Conservation (phyloP, 352 stramenopile genomes). For the Pythium angustatum region DNA sequence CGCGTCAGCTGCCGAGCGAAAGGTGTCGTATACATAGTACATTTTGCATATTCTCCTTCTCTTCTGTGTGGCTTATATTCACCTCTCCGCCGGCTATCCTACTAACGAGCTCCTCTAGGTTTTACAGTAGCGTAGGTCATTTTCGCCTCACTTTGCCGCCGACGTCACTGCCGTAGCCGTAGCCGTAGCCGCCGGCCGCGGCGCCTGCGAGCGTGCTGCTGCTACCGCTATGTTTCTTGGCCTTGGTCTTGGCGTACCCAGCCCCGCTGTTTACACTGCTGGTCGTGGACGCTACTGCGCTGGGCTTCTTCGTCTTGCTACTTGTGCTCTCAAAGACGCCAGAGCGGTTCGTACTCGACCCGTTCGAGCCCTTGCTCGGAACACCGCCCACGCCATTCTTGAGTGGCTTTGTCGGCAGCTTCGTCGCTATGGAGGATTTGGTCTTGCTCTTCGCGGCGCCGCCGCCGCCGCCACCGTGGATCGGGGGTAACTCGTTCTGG, state of each 20-base stretch:
- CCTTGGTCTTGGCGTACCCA: slow-evolving; percentile 13
- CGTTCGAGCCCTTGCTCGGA: slow-evolving; percentile 8
- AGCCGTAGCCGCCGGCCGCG: slow-evolving; percentile 16
- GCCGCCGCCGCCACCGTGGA: slow-evolving; percentile 37
- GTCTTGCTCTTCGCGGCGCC: slow-evolving; percentile 27
- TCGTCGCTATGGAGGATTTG: background rate
- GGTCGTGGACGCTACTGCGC: background rate
- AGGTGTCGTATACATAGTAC: slow-evolving; percentile 14
- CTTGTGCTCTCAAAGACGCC: slow-evolving; percentile 15
- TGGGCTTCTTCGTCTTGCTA: slow-evolving; percentile 12
- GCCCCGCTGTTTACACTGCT: background rate
- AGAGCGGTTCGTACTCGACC: slow-evolving; percentile 26
- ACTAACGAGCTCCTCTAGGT: background rate
- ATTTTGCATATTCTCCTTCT: slow-evolving; percentile 4
- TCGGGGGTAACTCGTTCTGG: slow-evolving; percentile 52
- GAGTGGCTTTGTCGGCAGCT: slow-evolving; percentile 12
- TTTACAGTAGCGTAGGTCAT: slow-evolving; percentile 15
- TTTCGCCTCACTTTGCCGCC: slow-evolving; percentile 26
- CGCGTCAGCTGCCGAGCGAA: no score
- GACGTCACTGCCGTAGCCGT: slow-evolving; percentile 11
- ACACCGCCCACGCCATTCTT: background rate
- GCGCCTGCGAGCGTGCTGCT: slow-evolving; percentile 7
- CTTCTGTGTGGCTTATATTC: slow-evolving; percentile 8
- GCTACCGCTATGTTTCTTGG: slow-evolving; percentile 18
- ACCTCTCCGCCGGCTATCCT: background rate